These are phyloP conservation scores for Rhodotorula sp. DNA, from an alignment of 1,284 basidiomycete genomes.

Conservation along the genomic window DNA sequence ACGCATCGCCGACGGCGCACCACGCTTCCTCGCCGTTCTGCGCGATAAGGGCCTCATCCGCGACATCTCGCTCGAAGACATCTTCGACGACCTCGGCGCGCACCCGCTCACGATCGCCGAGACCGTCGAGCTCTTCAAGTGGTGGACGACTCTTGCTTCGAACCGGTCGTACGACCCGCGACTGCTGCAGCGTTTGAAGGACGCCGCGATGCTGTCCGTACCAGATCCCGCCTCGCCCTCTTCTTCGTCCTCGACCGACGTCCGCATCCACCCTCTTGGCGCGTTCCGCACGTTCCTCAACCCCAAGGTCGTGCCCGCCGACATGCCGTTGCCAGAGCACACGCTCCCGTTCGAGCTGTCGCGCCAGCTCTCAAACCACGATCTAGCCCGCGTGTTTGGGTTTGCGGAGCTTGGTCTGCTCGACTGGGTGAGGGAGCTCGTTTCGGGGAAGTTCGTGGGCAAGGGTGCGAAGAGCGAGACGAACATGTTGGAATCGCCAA, in stretches of 20 bases:
- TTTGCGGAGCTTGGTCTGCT: conserved; percentile 78
- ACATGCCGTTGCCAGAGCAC: conserved; percentile 76
- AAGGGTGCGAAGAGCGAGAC: conserved; percentile 57
- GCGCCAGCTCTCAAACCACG: conserved; percentile 57
- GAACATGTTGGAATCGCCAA: conserved; percentile 67
- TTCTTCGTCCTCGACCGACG: conserved; percentile 7
- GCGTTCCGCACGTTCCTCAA: conserved; percentile 75
- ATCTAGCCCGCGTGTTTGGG: conserved; percentile 54
- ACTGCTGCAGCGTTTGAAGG: conserved; percentile 51
- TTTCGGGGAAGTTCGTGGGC: conserved; percentile 57
- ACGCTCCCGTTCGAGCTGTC: conserved; percentile 72
- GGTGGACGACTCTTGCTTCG: conserved; percentile 75
- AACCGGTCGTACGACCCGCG: conserved; percentile 23
- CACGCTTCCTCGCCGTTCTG: conserved; percentile 66
- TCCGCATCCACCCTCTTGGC: conserved; percentile 67
- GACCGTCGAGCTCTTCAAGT: conserved; percentile 78
- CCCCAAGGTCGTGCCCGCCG: conserved; percentile 69
- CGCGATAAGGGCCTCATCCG: conserved; percentile 70
- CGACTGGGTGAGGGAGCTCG: conserved; percentile 74
- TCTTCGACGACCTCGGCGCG: conserved; percentile 73
- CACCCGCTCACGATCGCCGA: conserved; percentile 74
- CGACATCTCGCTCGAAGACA: conserved; percentile 81
- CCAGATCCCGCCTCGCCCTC: background rate
- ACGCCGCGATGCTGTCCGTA: conserved; percentile 61
- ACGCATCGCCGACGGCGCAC: conserved; percentile 65